Conservation (phyloP, 2,329 filamentous ascomycete genomes). For the Hypoxylon sp. region DNA sequence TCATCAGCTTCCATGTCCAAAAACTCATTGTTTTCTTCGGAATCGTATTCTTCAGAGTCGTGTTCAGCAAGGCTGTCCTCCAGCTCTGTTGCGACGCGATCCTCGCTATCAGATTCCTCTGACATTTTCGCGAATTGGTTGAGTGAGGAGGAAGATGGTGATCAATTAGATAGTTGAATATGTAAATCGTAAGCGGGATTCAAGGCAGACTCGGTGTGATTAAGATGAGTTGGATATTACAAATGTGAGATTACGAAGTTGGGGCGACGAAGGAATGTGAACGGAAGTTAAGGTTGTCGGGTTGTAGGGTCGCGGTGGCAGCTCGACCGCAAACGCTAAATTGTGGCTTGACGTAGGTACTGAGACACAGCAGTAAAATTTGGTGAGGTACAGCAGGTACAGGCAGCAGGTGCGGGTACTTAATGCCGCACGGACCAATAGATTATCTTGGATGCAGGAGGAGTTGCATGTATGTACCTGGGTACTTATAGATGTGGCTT, state of each 20-base stretch:
- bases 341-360: conserved; percentile 20
- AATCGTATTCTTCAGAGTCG: conserved; percentile 44
- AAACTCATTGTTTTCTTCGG: conserved; percentile 43
- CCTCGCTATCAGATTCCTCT: conserved; percentile 46
- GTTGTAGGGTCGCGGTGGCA: not conserved
- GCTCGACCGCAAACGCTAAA: conserved; percentile 20
- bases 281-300: not conserved
- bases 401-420: too few relatives aligned
- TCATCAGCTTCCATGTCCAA: conserved; percentile 54
- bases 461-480: not conserved
- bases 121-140: conserved; percentile 42
- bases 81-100: conserved; percentile 31
- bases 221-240: not conserved
- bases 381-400: too few relatives aligned
- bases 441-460: too few relatives aligned
- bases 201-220: not conserved
- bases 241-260: conserved; percentile 6
- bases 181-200: not conserved
- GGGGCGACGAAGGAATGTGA: conserved; percentile 1
- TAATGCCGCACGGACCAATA: not conserved
- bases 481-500: too few relatives aligned
- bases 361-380: not conserved
- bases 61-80: conserved; percentile 33
- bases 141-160: not conserved
- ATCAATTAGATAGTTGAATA: not conserved